Percentiles rank a stretch among this genome's conserved stretches.
These are phyloP conservation scores for Metschnikowia dekortorum DNA, from an alignment of 805 yeast species.

Conservation along the genomic window DNA sequence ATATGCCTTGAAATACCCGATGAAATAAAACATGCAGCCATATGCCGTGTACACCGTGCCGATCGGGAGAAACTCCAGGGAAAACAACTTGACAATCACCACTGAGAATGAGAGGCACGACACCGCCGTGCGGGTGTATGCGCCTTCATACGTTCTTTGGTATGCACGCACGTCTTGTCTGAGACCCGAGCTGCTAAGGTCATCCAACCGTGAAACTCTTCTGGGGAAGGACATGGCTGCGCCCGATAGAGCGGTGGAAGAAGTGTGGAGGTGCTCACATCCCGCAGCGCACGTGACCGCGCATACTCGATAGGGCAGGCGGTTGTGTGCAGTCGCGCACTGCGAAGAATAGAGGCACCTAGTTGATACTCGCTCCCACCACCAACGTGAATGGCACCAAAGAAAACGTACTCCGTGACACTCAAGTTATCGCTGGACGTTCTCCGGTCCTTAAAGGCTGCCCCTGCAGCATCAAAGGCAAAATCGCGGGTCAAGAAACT, in stretches of 20 bases:
- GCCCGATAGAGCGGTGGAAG: background rate
- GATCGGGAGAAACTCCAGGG: conserved; percentile 58
- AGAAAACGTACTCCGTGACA: conserved; percentile 33
- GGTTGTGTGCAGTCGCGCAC: background rate
- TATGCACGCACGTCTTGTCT: conserved; percentile 60
- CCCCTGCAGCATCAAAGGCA: conserved; percentile 24
- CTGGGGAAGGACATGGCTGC: conserved; percentile 7
- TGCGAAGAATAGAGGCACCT: background rate
- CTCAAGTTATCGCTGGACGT: conserved; percentile 27
- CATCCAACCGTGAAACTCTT: conserved; percentile 28
- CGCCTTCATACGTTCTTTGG: conserved; percentile 82
- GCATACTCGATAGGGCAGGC: background rate
- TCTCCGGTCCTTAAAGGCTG: conserved; percentile 21
- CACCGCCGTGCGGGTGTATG: conserved; percentile 69
- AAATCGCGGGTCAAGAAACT: conserved; percentile 30
- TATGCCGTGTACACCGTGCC: conserved; percentile 64
- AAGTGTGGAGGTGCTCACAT: conserved; percentile 1
- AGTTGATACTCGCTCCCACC: background rate
- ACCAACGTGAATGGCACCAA: conserved; percentile 27
- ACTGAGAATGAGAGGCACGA: conserved; percentile 64
- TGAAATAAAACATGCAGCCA: conserved; percentile 42
- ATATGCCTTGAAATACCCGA: conserved; percentile 35
- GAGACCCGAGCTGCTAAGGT: conserved; percentile 35
- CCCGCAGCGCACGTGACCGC: background rate
- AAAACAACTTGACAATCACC: conserved; percentile 60